Evolutionary conservation across 176 grass and related monocot genomes (phyloP), one percentile per base, ranked within the genome.

Genomic region (Thalia dealbata): DNA sequence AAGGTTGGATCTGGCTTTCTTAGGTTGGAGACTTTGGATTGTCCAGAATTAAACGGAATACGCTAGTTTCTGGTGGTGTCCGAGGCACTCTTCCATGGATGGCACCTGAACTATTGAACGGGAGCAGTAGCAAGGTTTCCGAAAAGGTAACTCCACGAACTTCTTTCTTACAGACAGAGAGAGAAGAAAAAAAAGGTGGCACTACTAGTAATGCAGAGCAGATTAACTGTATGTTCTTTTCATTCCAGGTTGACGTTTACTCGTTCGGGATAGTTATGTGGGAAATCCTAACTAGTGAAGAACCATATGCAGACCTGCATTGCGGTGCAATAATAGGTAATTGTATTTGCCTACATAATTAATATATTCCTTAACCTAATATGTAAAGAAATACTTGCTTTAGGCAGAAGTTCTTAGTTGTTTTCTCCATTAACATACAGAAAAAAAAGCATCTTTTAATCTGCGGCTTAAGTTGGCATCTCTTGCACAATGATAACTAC

Each of bases 51-150:
- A 99, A 99, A 76, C 83, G 85, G 38, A 99, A 99, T 70, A 99
- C 95, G 44, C 80, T 99, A 72, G 95, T 99, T 68, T 99, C 95
- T 76, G 95, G 95, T 69, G 95, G 95, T 70, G 95, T 99, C 68
- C 90, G 95, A 19, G 95, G 95, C 62, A 99, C 95, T 48, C 87
- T 99, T 81, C 95, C 95, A 22, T 99, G 95, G 95, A 99, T 99
- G 90, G 95, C 95, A 65, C 95, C 90, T n/a, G 95, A 99, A 69
- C 58, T 99, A 43, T 84, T 99, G 77, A 99, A 99, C 81, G 95
- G 95, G 25, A 88, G 95, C 77, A 99, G 90, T 73, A 93, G 73
- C 65, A 63, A 64, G 79, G 95, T 99, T 24, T 91, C 90, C 27
- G 95, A 99, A 76, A 99, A 99, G 87, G 95, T 91, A 78, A 86